These are phyloP conservation scores for Beauveria varroae DNA, from an alignment of 2,329 filamentous ascomycete genomes.

Conservation along the genomic window DNA sequence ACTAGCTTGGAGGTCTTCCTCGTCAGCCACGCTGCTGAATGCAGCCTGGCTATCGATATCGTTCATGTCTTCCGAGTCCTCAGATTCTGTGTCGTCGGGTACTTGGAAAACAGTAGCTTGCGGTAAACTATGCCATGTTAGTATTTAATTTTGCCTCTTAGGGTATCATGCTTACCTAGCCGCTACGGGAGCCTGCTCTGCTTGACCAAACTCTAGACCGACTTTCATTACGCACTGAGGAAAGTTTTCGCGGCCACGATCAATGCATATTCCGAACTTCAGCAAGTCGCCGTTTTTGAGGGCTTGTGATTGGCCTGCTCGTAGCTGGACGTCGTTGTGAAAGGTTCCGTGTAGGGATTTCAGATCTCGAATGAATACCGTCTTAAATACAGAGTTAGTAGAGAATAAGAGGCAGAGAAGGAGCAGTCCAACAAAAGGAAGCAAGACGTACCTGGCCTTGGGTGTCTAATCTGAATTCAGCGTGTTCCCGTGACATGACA, in stretches of 20 bases:
- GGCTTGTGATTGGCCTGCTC: conserved; percentile 11
- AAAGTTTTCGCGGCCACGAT: conserved; percentile 26
- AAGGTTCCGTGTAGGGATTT: conserved; percentile 48
- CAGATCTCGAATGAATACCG: conserved; percentile 36
- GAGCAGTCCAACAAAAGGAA: background rate
- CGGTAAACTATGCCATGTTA: conserved; percentile 18
- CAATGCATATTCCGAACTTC: conserved; percentile 29
- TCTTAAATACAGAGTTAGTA: conserved; percentile 27
- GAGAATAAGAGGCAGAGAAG: background rate
- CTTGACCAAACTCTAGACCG: conserved; percentile 22
- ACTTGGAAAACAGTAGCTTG: conserved; percentile 31
- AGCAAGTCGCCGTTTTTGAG: conserved; percentile 25
- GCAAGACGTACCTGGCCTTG: conserved; percentile 33
- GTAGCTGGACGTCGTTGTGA: conserved; percentile 27
- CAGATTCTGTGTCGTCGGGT: conserved; percentile 32
- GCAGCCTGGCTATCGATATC: background rate
- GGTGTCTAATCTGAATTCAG: conserved; percentile 40
- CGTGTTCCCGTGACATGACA: conserved; percentile 65
- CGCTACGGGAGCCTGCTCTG: conserved; percentile 11
- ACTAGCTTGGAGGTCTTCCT: background rate
- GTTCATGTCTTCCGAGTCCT: background rate
- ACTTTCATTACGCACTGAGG: conserved; percentile 32
- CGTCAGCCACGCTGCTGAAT: conserved; percentile 20
- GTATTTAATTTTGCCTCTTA: background rate
- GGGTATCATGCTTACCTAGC: background rate